Base-by-base conservation (phyloP, 2,329 filamentous ascomycete species). In the Trichoderma hamatum region DNA sequence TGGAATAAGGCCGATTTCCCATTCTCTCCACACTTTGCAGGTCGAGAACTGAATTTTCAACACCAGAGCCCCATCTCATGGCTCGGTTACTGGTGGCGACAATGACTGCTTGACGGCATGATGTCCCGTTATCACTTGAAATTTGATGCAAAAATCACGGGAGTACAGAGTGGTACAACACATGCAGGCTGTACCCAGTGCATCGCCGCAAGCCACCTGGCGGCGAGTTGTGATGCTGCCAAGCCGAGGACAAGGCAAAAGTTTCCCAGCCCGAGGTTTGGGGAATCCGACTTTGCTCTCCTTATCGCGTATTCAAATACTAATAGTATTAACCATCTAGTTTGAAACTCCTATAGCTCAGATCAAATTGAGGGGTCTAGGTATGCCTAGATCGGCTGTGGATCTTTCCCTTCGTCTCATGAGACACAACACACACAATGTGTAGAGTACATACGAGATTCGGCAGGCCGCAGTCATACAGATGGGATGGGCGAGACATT, bases 81-180 rank as follows among this genome's bases (percentile, higher is more conserved):
- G 54, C 39, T 58, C 52, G 39, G 54, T 36, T 51, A 39, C 39
- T 49, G 58, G 63, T 66, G 63, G 63, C 63, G 52, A 66, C 52
- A 58, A 39, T 39, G 1, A 16, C 34, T 36, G 34, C 36, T 39
- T 28, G 28, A 54, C 26, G 19, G 63, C 63, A 34, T 66, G 52
- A 36, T 43, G 36, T n/a, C 39, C 39, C 39, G 39, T 43, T 43
- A 14, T n/a, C 30, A 34, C 26, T 54, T 21, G 14, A 7, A 13
- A n/a, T 19, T 26, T 28, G 19, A 11, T 49, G 14, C 36, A 34
- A 65, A 21, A 49, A 36, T 58, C 32, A 51, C 63, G 52, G 39
- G 54, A 28, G 39, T 56, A 59, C 39, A 26, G 43, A n/a, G 54
- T 52, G 28, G 63, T 30, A 55, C 28, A 2, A 49, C 39, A 19